phyloP scores from a whole-genome alignment of 1,284 basidiomycete genomes.

The Puccinia horiana region DNA sequence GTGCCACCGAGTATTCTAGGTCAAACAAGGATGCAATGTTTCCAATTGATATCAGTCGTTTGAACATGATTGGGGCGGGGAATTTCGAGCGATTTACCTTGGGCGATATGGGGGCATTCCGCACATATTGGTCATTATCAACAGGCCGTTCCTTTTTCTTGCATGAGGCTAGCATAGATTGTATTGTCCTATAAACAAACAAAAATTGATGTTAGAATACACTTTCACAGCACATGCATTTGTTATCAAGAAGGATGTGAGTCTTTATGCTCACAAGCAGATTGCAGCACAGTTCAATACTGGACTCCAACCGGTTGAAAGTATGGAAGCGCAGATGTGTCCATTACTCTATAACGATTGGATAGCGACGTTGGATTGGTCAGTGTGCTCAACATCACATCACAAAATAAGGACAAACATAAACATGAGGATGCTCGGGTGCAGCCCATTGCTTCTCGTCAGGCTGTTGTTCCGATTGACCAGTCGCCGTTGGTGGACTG shows the following conservation, averaged over 20 bases:
- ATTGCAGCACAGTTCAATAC: constrained; percentile 64
- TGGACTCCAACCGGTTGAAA: constrained; percentile 81
- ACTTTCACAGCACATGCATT: constrained; percentile 69
- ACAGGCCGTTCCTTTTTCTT: constrained; percentile 75
- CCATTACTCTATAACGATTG: constrained; percentile 21
- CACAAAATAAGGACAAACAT: constrained; percentile 10
- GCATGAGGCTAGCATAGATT: constrained; percentile 83
- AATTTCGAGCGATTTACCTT: constrained; percentile 63
- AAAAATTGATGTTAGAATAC: background rate
- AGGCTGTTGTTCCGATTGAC: background rate
- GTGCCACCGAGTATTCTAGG: constrained; percentile 44
- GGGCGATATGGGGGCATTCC: constrained; percentile 77
- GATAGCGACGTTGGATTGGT: background rate
- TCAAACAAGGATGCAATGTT: background rate
- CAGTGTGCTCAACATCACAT: background rate
- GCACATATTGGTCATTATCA: constrained; percentile 77
- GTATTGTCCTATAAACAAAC: constrained; percentile 65
- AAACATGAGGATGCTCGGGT: constrained; percentile 45
- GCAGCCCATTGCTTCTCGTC: constrained; percentile 28
- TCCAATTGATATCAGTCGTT: background rate
- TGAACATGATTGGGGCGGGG: background rate
- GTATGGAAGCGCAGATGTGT: constrained; percentile 74
- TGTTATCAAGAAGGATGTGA: background rate
- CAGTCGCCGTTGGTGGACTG: constrained; percentile 14
- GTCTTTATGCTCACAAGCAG: constrained; percentile 21